Conservation (phyloP, 192 early-diverging fungal species). For the Entomortierella chlamydospora region DNA sequence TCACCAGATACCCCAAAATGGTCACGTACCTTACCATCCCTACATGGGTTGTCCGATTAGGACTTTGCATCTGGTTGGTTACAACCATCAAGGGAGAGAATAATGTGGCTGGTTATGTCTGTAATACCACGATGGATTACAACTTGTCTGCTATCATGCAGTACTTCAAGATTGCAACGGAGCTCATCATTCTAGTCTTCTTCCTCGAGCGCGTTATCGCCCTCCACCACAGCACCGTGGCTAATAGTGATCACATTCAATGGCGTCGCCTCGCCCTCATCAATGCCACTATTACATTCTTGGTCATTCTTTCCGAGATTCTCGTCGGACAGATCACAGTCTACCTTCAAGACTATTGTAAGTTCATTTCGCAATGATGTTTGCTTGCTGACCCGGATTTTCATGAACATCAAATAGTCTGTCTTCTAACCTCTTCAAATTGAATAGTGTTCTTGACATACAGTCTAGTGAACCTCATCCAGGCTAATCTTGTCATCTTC, state of each 20-base stretch:
- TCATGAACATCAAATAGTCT: no score
- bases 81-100: conserved; percentile 29
- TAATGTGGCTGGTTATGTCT: conserved; percentile 26
- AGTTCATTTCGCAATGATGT: background rate
- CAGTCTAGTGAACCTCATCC: conserved; percentile 45
- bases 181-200: conserved; percentile 43
- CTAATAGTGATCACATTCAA: conserved; percentile 26
- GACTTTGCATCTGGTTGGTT: conserved; percentile 39
- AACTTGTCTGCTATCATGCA: conserved; percentile 38
- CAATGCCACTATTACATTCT: conserved; percentile 47
- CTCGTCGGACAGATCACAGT: conserved; percentile 48
- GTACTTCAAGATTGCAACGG: conserved; percentile 51
- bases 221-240: conserved; percentile 23
- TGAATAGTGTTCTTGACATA: conserved; percentile 42
- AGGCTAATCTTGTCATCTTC: conserved; percentile 37
- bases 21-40: conserved; percentile 46
- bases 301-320: conserved; percentile 51
- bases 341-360: conserved; percentile 38
- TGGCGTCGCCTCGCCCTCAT: conserved; percentile 49
- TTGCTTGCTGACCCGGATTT: no score
- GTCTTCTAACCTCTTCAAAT: background rate
- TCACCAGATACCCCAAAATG: conserved; percentile 31
- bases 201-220: conserved; percentile 51
- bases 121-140: conserved; percentile 30
- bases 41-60: conserved; percentile 43